Percentiles rank a stretch among this genome's conserved stretches.
Conservation (phyloP, 345 rosid genomes). For the Melaleuca quinquenervia region DNA sequence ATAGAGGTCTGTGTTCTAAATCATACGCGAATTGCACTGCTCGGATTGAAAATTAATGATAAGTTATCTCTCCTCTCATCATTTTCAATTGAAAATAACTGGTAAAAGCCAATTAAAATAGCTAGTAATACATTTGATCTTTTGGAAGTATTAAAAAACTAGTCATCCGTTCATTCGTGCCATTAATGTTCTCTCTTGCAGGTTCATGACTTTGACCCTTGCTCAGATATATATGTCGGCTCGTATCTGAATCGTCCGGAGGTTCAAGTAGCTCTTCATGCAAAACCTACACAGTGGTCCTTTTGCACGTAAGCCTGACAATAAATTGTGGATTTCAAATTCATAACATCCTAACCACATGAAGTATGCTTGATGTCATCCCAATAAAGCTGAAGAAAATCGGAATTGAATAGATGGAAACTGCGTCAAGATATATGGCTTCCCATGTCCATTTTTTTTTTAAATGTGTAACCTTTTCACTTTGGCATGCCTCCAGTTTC, state of each 20-base stretch:
- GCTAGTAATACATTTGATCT: background rate
- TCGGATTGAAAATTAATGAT: background rate
- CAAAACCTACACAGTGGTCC: slow-evolving; percentile 21
- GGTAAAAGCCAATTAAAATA: background rate
- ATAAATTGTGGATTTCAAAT: background rate
- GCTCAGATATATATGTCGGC: slow-evolving; percentile 14
- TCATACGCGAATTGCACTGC: background rate
- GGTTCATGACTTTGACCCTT: slow-evolving; percentile 23
- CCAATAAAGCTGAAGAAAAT: background rate
- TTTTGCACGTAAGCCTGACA: slow-evolving; percentile 19
- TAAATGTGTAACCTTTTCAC: background rate
- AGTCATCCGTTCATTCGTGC: background rate
- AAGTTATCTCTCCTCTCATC: background rate
- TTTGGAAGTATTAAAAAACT: background rate
- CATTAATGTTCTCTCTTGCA: background rate
- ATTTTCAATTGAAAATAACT: background rate
- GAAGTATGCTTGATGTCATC: background rate
- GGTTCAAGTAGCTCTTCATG: slow-evolving; percentile 38
- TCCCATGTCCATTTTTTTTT: background rate
- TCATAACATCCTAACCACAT: background rate
- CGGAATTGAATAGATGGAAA: background rate
- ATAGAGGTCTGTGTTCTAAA: background rate
- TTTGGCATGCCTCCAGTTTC: background rate
- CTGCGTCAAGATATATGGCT: background rate
- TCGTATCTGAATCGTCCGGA: slow-evolving; percentile 27